Percentiles rank a stretch among this genome's conserved stretches.
Evolutionary conservation across 1,139 yeast species (phyloP).

Genomic region (Wickerhamiella infanticola): DNA sequence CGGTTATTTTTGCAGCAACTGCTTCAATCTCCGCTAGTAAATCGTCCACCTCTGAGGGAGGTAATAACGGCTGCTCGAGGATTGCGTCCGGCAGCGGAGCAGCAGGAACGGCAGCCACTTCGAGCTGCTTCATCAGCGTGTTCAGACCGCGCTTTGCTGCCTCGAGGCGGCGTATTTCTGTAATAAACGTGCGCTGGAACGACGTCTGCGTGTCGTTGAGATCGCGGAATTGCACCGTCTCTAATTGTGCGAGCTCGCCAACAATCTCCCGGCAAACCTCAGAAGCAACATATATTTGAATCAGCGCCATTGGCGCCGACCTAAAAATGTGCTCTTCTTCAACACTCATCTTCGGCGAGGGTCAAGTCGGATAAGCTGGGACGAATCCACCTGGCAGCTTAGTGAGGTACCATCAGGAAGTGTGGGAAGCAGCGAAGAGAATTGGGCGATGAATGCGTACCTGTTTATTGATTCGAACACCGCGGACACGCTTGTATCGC

Average conservation of each 20-base stretch:
- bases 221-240: constrained; percentile 34
- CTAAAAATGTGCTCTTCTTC: constrained; percentile 22
- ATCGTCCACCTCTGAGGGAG: constrained; percentile 62
- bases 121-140: constrained; percentile 14
- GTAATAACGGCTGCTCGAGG: constrained; percentile 27
- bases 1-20: constrained; percentile 42
- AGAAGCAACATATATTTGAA: constrained; percentile 81
- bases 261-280: constrained; percentile 84
- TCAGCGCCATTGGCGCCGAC: constrained; percentile 90
- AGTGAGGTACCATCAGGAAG: too few species aligned
- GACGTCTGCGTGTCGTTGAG: constrained; percentile 62
- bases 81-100: constrained; percentile 16
- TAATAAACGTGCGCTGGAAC: constrained; percentile 77
- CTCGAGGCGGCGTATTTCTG: constrained; percentile 58
- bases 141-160: constrained; percentile 35
- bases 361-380: too few species aligned
- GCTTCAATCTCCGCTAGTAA: constrained; percentile 49
- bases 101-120: constrained; percentile 14
- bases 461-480: constrained; percentile 14
- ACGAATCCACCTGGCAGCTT: too few species aligned
- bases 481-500: constrained; percentile 11
- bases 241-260: constrained; percentile 63
- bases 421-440: not conserved
- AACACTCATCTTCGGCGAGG: too few species aligned
- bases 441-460: constrained; percentile 8